These are phyloP conservation scores for Erythrophleum fordii DNA, from an alignment of 306 rosid genomes.

Conservation along the genomic window DNA sequence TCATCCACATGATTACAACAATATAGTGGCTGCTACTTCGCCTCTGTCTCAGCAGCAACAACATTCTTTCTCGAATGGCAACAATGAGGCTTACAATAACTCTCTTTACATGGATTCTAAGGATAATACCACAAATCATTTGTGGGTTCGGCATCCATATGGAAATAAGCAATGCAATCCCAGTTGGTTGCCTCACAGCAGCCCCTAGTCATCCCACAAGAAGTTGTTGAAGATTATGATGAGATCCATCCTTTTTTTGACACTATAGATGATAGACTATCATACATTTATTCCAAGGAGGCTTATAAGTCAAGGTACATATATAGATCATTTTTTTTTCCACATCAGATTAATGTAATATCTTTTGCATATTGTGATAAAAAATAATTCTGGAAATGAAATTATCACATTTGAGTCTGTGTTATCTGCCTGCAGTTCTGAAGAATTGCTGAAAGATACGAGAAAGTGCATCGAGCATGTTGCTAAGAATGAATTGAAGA, in stretches of 20 bases:
- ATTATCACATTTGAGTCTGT: background rate
- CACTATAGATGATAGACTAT: slow-evolving; percentile 60
- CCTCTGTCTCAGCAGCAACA: slow-evolving; percentile 39
- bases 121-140: slow-evolving; percentile 22
- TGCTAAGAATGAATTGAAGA: slow-evolving; percentile 71
- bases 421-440: slow-evolving; percentile 48
- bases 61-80: slow-evolving; percentile 39
- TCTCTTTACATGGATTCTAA: slow-evolving; percentile 40
- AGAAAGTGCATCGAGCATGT: slow-evolving; percentile 55
- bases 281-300: slow-evolving; percentile 59
- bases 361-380: background rate
- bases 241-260: slow-evolving; percentile 58
- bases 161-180: slow-evolving; percentile 26
- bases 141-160: slow-evolving; percentile 42
- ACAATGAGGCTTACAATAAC: slow-evolving; percentile 6
- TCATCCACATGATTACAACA: slow-evolving; percentile 29
- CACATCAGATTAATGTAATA: background rate
- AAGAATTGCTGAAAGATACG: slow-evolving; percentile 67
- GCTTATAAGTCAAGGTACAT: slow-evolving; percentile 56
- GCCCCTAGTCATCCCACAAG: slow-evolving; percentile 35
- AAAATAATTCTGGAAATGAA: background rate
- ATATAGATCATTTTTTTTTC: background rate
- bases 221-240: slow-evolving; percentile 46
- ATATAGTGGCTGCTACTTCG: slow-evolving; percentile 13
- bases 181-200: slow-evolving; percentile 33